Conservation (phyloP, 176 grass and related monocot genomes). For the Oryza glumipatula region DNA sequence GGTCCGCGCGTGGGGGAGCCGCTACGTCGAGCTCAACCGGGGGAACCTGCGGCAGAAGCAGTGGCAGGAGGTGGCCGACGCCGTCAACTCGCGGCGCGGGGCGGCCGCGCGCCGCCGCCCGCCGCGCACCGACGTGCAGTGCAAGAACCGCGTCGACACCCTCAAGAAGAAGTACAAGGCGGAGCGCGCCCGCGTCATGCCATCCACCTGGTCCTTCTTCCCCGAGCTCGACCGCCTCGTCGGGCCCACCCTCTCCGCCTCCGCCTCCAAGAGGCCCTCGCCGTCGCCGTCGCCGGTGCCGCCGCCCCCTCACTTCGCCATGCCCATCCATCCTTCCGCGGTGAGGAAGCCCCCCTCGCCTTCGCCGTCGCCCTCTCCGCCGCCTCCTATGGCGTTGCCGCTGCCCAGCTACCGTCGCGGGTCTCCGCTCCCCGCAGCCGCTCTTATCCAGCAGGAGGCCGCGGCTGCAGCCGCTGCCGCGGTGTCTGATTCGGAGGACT, state of each 20-base stretch:
- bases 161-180: conserved; percentile 99
- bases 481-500: conserved; percentile 42
- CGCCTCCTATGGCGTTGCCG: conserved; percentile 50
- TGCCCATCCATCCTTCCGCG: conserved; percentile 25
- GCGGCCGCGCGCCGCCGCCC: conserved; percentile 65
- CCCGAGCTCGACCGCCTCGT: conserved; percentile 75
- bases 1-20: conserved; percentile 83
- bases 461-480: conserved; percentile 50
- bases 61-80: conserved; percentile 90
- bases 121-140: conserved; percentile 94
- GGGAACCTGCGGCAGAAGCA: conserved; percentile 99
- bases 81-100: conserved; percentile 74
- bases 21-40: conserved; percentile 87
- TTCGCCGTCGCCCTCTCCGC: conserved; percentile 40
- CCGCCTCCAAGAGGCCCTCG: conserved; percentile 41
- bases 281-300: not conserved
- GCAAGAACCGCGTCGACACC: conserved; percentile 99
- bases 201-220: conserved; percentile 79
- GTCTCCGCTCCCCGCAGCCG: conserved; percentile 42
- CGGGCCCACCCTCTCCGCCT: conserved; percentile 51
- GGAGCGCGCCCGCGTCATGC: conserved; percentile 56
- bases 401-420: conserved; percentile 40
- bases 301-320: not conserved
- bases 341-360: conserved; percentile 32
- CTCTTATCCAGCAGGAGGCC: conserved; percentile 55